Base-by-base conservation (phyloP, 2,329 filamentous ascomycete genomes). In the Talaromyces marneffei region DNA sequence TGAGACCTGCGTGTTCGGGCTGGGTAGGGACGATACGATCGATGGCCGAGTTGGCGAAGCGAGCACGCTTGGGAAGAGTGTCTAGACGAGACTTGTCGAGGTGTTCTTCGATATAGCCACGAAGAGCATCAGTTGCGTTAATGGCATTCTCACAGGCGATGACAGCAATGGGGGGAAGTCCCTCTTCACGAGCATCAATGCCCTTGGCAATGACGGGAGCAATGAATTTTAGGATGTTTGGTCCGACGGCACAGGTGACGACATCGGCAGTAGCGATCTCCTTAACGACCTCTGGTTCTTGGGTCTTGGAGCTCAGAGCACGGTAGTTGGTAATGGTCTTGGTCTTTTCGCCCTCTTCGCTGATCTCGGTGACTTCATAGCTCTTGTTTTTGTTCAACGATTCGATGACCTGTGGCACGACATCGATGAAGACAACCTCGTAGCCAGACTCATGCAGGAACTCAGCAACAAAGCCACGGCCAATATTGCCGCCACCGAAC, bases 81-180 rank as follows among this genome's bases (percentile, higher is more conserved):
- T 83, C 82, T 52, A 92, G 82, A 58, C 87, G 86, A 55, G 87
- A 81, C 40, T 84, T 78, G 20, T 85, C 81, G 46, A 92, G 90
- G 80, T 94, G 88, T 66, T 87, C 80, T 75, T 88, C 89, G 81
- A 96, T 96, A 81, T 89, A 87, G 42, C 83, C 84, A 66, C 89
- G 90, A 57, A 97, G 88, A 40, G 89, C 91, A 73, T 94, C 90
- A 55, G 94, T 97, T 70, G 92, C 94, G 66, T 91, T 91, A 73
- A 97, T 97, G 74, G 91, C 91, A 77, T 99, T 99, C 82, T 99
- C 94, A 78, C 94, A 99, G 62, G 94, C 94, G 78, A 99, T 96
- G 72, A 99, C 90, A 23, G 92, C 87, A 44, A 97, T 78, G 7
- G 93, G 92, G 65, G 84, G n/a, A n/a, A n/a, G 83, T 59, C 80